Conservation (phyloP, 305 asterid genomes). For the Fraxinus floribunda region DNA sequence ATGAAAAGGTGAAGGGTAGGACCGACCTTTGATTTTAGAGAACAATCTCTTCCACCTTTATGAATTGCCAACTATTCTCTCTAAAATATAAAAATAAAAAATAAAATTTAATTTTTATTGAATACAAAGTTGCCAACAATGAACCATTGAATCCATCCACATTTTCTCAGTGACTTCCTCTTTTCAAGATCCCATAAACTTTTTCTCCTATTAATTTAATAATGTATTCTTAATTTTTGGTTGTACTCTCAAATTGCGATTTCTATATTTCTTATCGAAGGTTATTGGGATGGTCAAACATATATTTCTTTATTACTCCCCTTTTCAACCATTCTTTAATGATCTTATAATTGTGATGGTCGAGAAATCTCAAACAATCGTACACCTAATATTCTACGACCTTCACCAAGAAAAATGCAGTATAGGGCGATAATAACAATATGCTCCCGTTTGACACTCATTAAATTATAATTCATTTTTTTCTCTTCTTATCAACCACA, state of each 20-base stretch:
- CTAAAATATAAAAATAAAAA: not conserved
- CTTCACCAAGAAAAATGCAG: not conserved
- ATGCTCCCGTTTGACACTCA: no score
- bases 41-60: slow-evolving; percentile 31
- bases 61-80: slow-evolving; percentile 24
- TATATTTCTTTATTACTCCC: slow-evolving; percentile 1
- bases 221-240: not conserved
- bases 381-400: not conserved
- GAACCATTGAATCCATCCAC: slow-evolving; percentile 32
- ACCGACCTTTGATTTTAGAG: slow-evolving; percentile 23
- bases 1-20: not conserved
- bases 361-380: not conserved
- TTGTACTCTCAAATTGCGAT: not conserved
- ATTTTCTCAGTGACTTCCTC: slow-evolving; percentile 7
- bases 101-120: not conserved
- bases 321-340: slow-evolving; percentile 23
- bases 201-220: not conserved
- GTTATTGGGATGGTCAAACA: slow-evolving; percentile 35
- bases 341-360: not conserved
- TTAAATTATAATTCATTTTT: no score
- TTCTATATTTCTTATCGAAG: not conserved
- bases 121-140: slow-evolving; percentile 29
- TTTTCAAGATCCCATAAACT: slow-evolving; percentile 22
- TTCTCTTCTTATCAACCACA: no score
- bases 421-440: not conserved